phyloP scores from a whole-genome alignment of 176 grass and related monocot species.

The Cenchrus americanus region DNA sequence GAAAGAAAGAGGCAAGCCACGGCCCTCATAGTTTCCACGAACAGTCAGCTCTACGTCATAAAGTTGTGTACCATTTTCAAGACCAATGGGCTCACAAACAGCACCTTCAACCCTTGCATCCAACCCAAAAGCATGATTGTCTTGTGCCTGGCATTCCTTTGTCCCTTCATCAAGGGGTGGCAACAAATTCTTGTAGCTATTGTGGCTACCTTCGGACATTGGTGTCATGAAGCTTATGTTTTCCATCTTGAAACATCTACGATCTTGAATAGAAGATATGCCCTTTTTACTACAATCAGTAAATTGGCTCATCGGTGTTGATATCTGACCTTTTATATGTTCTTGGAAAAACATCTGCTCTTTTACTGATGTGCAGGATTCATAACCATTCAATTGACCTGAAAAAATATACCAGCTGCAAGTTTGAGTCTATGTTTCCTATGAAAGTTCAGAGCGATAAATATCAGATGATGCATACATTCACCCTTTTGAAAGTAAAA shows the following conservation, averaged over 20 bases:
- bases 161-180: constrained; percentile 31
- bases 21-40: constrained; percentile 64
- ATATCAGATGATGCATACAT: background rate
- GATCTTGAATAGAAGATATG: constrained; percentile 23
- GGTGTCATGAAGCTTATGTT: constrained; percentile 31
- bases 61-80: constrained; percentile 42
- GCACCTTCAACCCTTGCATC: constrained; percentile 27
- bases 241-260: constrained; percentile 41
- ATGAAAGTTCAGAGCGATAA: background rate
- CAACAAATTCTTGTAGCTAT: constrained; percentile 31
- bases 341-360: constrained; percentile 14
- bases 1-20: constrained; percentile 67
- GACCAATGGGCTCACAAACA: constrained; percentile 41
- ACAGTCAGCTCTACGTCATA: constrained; percentile 76
- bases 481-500: constrained; percentile 3
- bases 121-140: constrained; percentile 35
- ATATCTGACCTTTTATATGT: background rate
- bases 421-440: background rate
- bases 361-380: constrained; percentile 48
- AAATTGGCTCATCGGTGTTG: constrained; percentile 42
- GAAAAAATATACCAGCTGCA: constrained; percentile 33
- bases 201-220: constrained; percentile 25
- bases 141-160: constrained; percentile 39
- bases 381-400: constrained; percentile 47
- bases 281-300: constrained; percentile 42